These are phyloP conservation scores for Neurospora sp. DNA, from an alignment of 2,329 filamentous ascomycete species.

Conservation along the genomic window DNA sequence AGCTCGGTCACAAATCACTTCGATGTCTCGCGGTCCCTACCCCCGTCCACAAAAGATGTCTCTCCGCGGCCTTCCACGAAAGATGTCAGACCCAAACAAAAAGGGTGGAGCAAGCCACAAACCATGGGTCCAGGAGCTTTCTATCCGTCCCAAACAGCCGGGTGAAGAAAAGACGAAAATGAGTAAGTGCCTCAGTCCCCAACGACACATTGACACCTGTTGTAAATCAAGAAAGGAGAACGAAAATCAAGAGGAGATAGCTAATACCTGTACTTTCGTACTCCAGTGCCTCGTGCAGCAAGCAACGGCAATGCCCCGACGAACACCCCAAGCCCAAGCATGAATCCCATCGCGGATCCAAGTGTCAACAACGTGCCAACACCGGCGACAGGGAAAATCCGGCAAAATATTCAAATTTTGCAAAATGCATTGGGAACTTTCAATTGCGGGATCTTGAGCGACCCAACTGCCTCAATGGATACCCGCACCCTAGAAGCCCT, in stretches of 20 bases:
- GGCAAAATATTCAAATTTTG: too few species aligned
- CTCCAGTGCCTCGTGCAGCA: background rate
- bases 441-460: too few species aligned
- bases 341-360: background rate
- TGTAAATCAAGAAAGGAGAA: too few species aligned
- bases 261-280: background rate
- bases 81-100: background rate
- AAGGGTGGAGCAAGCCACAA: background rate
- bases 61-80: background rate
- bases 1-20: too few species aligned
- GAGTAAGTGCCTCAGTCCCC: background rate
- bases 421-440: too few species aligned
- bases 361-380: background rate
- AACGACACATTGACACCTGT: background rate
- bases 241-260: background rate
- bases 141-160: too few species aligned
- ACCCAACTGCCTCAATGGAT: background rate
- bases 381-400: background rate
- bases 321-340: background rate
- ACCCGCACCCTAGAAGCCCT: background rate
- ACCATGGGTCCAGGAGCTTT: too few species aligned
- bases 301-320: background rate
- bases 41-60: too few species aligned
- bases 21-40: too few species aligned
- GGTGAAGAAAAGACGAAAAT: too few species aligned